These are phyloP conservation scores for Blakeslea trispora DNA, from an alignment of 371 early-diverging fungal genomes.

Conservation along the genomic window DNA sequence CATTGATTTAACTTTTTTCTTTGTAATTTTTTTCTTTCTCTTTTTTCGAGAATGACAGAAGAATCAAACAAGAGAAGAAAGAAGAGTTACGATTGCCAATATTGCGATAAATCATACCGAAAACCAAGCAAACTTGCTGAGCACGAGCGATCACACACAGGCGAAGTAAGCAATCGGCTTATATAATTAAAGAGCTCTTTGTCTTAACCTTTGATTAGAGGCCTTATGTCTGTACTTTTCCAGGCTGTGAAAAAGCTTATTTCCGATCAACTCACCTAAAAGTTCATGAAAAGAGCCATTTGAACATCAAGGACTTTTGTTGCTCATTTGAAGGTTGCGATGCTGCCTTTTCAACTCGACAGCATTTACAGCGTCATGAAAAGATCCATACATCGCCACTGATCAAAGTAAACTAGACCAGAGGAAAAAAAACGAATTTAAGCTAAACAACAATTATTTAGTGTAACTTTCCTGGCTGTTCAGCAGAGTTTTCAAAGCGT, in stretches of 20 bases:
- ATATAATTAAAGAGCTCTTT: too few relatives aligned
- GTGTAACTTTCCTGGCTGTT: slow-evolving; percentile 60
- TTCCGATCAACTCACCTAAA: slow-evolving; percentile 54
- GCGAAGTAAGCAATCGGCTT: slow-evolving; percentile 59
- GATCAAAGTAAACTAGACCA: slow-evolving; percentile 33
- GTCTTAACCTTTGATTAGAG: slow-evolving; percentile 40
- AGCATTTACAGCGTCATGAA: slow-evolving; percentile 53
- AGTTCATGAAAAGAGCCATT: slow-evolving; percentile 61
- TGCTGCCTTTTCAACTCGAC: slow-evolving; percentile 36
- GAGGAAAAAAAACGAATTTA: background rate
- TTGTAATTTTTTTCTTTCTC: background rate
- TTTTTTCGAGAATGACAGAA: background rate
- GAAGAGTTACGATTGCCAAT: slow-evolving; percentile 12
- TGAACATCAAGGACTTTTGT: slow-evolving; percentile 36
- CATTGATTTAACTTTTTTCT: too few relatives aligned
- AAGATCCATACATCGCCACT: slow-evolving; percentile 44
- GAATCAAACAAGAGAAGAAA: slow-evolving; percentile 12
- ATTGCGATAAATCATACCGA: slow-evolving; percentile 56
- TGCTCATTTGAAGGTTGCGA: slow-evolving; percentile 44
- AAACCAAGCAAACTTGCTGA: slow-evolving; percentile 56
- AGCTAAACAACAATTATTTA: background rate
- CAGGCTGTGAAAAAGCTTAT: slow-evolving; percentile 62
- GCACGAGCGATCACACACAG: slow-evolving; percentile 63
- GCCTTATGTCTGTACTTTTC: slow-evolving; percentile 55
- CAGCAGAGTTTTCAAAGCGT: slow-evolving; percentile 55